These are phyloP conservation scores for Aspergillus novofumigatus DNA, from an alignment of 2,329 filamentous ascomycete genomes.

Conservation along the genomic window DNA sequence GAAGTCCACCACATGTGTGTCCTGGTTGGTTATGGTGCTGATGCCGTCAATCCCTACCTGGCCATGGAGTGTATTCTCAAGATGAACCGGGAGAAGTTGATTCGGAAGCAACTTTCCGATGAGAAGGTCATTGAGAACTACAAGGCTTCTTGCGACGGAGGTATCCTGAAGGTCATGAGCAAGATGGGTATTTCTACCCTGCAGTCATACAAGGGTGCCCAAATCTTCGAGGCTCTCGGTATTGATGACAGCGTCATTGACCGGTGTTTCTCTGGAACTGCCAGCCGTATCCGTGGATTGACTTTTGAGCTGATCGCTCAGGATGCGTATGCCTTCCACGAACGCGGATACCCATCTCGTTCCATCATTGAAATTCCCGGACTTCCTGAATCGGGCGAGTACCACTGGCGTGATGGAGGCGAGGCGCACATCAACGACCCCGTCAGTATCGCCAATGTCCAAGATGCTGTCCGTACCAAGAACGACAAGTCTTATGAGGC, in stretches of 20 bases:
- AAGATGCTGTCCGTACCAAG: constrained; percentile 93
- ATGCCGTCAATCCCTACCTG: constrained; percentile 91
- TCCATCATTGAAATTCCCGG: constrained; percentile 72
- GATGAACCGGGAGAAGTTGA: constrained; percentile 88
- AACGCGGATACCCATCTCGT: constrained; percentile 82
- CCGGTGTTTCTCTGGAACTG: constrained; percentile 89
- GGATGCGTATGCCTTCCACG: constrained; percentile 91
- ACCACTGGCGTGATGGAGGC: constrained; percentile 96
- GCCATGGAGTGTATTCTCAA: constrained; percentile 96
- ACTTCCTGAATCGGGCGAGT: constrained; percentile 88
- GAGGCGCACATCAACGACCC: constrained; percentile 95
- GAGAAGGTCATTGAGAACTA: constrained; percentile 89
- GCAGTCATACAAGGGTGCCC: constrained; percentile 93
- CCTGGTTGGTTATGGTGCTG: constrained; percentile 89
- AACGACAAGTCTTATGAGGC: constrained; percentile 98
- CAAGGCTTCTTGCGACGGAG: constrained; percentile 92
- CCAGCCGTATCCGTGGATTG: constrained; percentile 88
- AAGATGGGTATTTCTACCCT: constrained; percentile 99
- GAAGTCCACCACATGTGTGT: constrained; percentile 99
- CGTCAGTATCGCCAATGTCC: constrained; percentile 90
- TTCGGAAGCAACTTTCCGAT: constrained; percentile 80
- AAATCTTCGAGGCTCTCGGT: constrained; percentile 95
- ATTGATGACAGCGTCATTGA: constrained; percentile 90
- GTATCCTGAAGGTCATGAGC: constrained; percentile 97
- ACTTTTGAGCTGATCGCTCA: constrained; percentile 92